These are phyloP conservation scores for Colletotrichum siamense DNA, from an alignment of 2,329 filamentous ascomycete species.

Conservation along the genomic window DNA sequence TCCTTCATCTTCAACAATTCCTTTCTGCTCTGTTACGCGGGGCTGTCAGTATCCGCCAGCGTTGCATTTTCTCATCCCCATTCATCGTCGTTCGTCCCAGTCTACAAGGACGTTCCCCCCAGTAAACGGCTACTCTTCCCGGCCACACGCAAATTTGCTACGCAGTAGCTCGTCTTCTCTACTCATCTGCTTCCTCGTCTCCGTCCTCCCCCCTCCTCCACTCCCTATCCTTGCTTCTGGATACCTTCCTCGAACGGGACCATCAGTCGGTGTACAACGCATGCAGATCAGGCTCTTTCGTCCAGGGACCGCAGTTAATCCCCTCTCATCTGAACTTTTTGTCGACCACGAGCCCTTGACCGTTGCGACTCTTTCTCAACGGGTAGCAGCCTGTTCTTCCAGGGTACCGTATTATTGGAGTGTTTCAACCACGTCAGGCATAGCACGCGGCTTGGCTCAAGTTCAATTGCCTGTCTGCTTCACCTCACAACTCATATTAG, in stretches of 20 bases:
- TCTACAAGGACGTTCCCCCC: neutral
- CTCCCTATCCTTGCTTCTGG: neutral
- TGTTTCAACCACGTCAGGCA: constrained; percentile 17
- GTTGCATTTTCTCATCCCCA: neutral
- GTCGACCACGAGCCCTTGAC: neutral
- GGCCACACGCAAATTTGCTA: neutral
- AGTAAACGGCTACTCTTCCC: neutral
- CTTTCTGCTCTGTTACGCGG: neutral
- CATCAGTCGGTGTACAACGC: neutral
- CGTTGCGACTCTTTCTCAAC: neutral
- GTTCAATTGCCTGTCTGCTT: neutral
- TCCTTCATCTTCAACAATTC: neutral
- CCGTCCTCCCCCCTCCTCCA: neutral
- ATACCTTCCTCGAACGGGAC: neutral
- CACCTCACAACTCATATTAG: neutral
- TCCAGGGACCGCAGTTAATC: neutral
- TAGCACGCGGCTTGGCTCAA: neutral
- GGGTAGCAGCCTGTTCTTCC: neutral
- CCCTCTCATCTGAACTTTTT: neutral
- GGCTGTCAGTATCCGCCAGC: neutral
- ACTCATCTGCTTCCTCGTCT: neutral
- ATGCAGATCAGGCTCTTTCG: neutral
- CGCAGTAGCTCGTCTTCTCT: neutral
- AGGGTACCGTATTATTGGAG: neutral
- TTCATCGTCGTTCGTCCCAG: neutral